Evolutionary conservation across 148 eudicot genomes (phyloP), one percentile per base, ranked within the genome.

Genomic region (Rhododendron mucronatum): DNA sequence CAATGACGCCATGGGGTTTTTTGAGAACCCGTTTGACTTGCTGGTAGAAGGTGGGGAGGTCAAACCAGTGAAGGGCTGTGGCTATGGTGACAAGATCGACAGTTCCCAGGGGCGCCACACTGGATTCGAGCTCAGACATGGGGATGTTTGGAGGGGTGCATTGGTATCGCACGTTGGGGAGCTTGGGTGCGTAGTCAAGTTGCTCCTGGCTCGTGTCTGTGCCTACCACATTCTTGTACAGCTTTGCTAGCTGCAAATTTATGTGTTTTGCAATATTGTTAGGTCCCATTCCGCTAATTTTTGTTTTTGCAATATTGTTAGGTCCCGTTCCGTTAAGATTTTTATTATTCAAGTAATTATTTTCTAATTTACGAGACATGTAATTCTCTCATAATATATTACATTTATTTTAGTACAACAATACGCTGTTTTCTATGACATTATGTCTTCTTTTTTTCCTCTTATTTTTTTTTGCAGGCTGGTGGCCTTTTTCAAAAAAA

Each of bases 31-130:
- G 79, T 20, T 91, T 93, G 14, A 92, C 96, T 48, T 86, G 89
- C 23, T 93, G 84, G 88, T 91, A 93, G 89, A 96, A 93, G 3
- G 82, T 88, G 16, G 94, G 92, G 10, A 90, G 93, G 85, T 93
- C 93, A 23, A 96, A 94, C 98, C 98, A 96, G 80, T 96, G 99
- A 74, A 95, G 65, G 57, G 98, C 98, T 91, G 94, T 95, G 47
- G 95, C 99, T 44, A 96, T 35, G 53, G 98, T 94, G 30, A 96
- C 91, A 8, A 96, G 78, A 83, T 96, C 98, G 0, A 94, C 85
- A 57, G 88, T 90, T 21, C 95, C 90, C 51, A 84, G 83, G 6
- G 84, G 18, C 1, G 92, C 91, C 0, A 96, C 85, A 2, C 4
- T 67, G 44, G 59, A 37, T 50, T 89, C 67, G 73, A 95, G 87